Base-by-base conservation (phyloP, 345 rosid genomes). In the Gossypium anomalum region DNA sequence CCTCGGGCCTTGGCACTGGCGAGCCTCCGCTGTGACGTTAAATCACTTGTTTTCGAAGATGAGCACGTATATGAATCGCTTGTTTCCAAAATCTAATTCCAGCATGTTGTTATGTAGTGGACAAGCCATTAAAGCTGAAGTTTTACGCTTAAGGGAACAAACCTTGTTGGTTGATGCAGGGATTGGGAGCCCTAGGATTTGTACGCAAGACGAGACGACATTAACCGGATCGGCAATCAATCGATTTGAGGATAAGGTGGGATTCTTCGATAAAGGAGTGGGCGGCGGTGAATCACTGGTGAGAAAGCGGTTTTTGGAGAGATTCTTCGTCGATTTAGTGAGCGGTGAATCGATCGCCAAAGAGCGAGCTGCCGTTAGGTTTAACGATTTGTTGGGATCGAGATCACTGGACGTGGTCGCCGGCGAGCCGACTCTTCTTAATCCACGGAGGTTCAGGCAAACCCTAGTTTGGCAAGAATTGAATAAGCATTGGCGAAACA, bases 351-450 rank as follows among this genome's bases (percentile, higher is more conserved):
- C 77, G 19, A 2, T 75, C 14, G 67, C 56, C 44, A 67, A 67
- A 75, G 78, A 75, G 67, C 73, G 57, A 56, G 73, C 78, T 0
- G 65, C 73, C 29, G 66, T 55, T 55, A 76, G 68, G 78, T 67
- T 67, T 45, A 66, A 67, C 47, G 73, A 55, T 53, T 55, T 57
- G 57, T 66, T 76, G 56, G 78, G 74, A 57, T 76, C 74, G 34
- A 34, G 64, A 27, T 29, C 65, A 1, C 44, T n/a, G 1, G 78
- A 76, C 44, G 68, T 67, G 4, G 68, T 76, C 27, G 47, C 67
- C 17, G 74, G 43, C 41, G 65, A 60, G 4, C 65, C 65, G 43
- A 60, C 34, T 2, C 43, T 60, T 14, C 43, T 60, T 60, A 60
- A 60, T 27, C 65, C 65, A 7, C 41, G 19, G 17, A 60, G 65